These are phyloP conservation scores for Thraustochytrium striatum DNA, from an alignment of 352 stramenopile species.

Conservation along the genomic window DNA sequence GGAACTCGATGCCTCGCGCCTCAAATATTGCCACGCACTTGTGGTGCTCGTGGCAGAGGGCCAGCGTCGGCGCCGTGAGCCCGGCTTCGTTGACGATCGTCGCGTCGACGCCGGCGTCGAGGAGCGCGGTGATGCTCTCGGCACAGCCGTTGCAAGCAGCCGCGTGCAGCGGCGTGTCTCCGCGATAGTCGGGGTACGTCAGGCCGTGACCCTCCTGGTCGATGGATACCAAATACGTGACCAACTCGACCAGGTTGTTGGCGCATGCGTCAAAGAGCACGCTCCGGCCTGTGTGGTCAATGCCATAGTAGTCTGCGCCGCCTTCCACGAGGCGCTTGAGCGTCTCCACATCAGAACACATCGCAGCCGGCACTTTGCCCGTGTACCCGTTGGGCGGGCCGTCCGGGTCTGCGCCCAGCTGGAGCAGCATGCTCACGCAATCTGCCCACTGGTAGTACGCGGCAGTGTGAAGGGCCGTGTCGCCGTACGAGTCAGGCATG, in stretches of 20 bases:
- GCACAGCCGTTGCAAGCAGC: conserved; percentile 56
- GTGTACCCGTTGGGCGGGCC: conserved; percentile 29
- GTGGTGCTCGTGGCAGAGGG: conserved; percentile 12
- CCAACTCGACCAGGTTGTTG: conserved; percentile 52
- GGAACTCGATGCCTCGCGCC: conserved; percentile 7
- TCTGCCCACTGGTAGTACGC: conserved; percentile 35
- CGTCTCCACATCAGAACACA: conserved; percentile 44
- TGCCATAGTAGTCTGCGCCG: conserved; percentile 55
- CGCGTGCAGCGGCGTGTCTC: conserved; percentile 56
- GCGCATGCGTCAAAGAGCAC: conserved; percentile 57
- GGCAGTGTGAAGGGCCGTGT: conserved; percentile 47
- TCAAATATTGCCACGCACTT: not conserved
- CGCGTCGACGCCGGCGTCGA: conserved; percentile 54
- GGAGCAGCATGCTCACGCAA: conserved; percentile 25
- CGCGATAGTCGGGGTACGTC: conserved; percentile 49
- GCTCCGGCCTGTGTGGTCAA: conserved; percentile 53
- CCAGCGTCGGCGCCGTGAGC: conserved; percentile 22
- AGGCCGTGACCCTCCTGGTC: conserved; percentile 29
- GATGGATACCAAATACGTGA: conserved; percentile 47
- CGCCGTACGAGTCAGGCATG: conserved; percentile 38
- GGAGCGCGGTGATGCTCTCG: conserved; percentile 55
- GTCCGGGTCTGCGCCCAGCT: conserved; percentile 44
- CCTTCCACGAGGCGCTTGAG: conserved; percentile 53
- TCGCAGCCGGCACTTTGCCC: conserved; percentile 55
- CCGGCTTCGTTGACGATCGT: conserved; percentile 52